Conservation (phyloP, 306 rosid species). For the Fragaria vesca region DNA sequence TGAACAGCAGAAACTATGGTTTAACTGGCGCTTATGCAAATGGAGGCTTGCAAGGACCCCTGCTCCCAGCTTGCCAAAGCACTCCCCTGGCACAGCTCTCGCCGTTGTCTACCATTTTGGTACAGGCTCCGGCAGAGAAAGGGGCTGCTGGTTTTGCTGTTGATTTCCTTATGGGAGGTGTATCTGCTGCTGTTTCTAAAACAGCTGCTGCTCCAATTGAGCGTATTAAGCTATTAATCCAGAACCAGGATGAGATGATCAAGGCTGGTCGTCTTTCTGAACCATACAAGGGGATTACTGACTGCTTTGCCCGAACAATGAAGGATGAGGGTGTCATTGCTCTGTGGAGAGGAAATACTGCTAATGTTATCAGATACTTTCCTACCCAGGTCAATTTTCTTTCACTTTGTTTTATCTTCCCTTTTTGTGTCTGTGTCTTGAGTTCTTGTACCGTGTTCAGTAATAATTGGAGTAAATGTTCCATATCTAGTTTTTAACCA, state of each 20-base stretch:
- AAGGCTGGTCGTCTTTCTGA: constrained; percentile 73
- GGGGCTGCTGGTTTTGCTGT: constrained; percentile 49
- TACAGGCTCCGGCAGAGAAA: constrained; percentile 69
- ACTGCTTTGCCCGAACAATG: constrained; percentile 79
- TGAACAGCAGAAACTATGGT: constrained; percentile 32
- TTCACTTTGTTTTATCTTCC: neutral
- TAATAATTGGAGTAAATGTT: neutral
- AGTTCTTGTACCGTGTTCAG: neutral
- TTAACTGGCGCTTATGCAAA: constrained; percentile 25
- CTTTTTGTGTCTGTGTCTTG: neutral
- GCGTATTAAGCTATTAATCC: constrained; percentile 73
- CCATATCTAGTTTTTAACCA: neutral
- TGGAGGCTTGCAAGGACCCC: constrained; percentile 42
- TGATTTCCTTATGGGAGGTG: constrained; percentile 94
- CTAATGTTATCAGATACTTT: constrained; percentile 87
- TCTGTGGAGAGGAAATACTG: constrained; percentile 94
- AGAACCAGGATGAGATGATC: constrained; percentile 88
- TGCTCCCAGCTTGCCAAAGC: constrained; percentile 27
- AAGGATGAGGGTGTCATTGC: constrained; percentile 78
- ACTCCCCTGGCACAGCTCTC: constrained; percentile 45
- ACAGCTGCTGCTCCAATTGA: constrained; percentile 95
- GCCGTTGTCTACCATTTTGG: constrained; percentile 33
- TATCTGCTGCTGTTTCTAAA: constrained; percentile 88
- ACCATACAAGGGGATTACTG: constrained; percentile 79
- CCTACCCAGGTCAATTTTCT: constrained; percentile 71